These are phyloP conservation scores for Arabidopsis hybrid DNA, from an alignment of 441 rosid genomes.

Conservation along the genomic window DNA sequence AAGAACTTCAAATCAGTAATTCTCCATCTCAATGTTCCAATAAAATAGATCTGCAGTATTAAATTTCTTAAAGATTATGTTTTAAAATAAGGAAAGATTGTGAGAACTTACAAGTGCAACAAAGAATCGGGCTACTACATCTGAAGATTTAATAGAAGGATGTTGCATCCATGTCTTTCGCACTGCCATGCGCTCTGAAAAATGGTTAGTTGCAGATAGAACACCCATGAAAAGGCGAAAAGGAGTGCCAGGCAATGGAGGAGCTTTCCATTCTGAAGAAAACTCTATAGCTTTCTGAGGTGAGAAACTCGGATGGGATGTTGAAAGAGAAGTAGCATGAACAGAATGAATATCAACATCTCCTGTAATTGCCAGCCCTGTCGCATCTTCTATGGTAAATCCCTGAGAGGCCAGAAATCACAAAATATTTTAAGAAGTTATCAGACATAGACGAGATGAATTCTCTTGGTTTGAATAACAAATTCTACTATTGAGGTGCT, in stretches of 20 bases:
- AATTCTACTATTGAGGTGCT: neutral
- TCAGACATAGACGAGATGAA: neutral
- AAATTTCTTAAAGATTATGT: neutral
- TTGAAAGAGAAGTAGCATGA: slow-evolving; percentile 91
- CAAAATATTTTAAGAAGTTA: slow-evolving; percentile 13
- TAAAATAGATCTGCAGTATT: neutral
- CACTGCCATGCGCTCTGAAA: slow-evolving; percentile 98
- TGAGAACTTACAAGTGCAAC: slow-evolving; percentile 84
- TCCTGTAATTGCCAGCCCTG: slow-evolving; percentile 88
- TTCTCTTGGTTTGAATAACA: neutral
- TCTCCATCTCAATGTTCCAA: slow-evolving; percentile 3
- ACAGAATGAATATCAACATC: slow-evolving; percentile 83
- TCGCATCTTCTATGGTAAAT: slow-evolving; percentile 91
- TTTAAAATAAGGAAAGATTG: neutral
- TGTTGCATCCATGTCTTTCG: slow-evolving; percentile 99
- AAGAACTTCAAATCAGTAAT: slow-evolving; percentile 12
- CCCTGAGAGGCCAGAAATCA: slow-evolving; percentile 59
- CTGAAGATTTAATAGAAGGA: slow-evolving; percentile 62
- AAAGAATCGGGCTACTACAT: slow-evolving; percentile 83
- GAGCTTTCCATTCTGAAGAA: slow-evolving; percentile 86
- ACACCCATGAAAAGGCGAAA: slow-evolving; percentile 80
- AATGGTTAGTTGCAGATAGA: slow-evolving; percentile 94
- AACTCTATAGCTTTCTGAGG: slow-evolving; percentile 85
- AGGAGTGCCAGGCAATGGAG: slow-evolving; percentile 58
- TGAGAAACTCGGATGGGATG: slow-evolving; percentile 94